phyloP scores from a whole-genome alignment of 257 asterid genomes.

The Nicotiana noctiflora region DNA sequence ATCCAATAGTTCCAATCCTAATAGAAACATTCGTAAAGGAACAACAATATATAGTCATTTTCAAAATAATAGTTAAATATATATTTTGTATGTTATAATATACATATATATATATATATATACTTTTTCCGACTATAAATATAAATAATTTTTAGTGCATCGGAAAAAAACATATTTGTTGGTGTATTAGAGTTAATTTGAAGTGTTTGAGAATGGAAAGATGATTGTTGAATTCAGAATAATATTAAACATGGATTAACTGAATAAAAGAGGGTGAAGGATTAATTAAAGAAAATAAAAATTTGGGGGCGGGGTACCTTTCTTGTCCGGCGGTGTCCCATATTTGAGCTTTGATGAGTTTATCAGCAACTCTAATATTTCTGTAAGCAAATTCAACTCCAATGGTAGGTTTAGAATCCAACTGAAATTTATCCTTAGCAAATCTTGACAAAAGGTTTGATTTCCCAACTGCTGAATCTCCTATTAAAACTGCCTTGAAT shows the following conservation, averaged over 20 bases:
- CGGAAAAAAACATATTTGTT: too few relatives aligned
- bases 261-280: neutral
- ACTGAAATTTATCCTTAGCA: constrained; percentile 50
- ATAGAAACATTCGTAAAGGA: neutral
- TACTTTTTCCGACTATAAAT: too few relatives aligned
- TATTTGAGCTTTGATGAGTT: constrained; percentile 81
- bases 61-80: too few relatives aligned
- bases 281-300: neutral
- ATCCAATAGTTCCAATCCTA: neutral
- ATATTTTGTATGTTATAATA: too few relatives aligned
- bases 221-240: neutral
- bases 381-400: constrained; percentile 85
- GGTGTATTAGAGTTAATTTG: too few relatives aligned
- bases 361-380: constrained; percentile 58
- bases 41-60: neutral
- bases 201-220: neutral
- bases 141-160: too few relatives aligned
- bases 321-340: constrained; percentile 99
- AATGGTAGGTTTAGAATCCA: constrained; percentile 82
- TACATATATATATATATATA: too few relatives aligned
- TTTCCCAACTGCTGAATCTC: constrained; percentile 84
- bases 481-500: constrained; percentile 74
- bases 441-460: constrained; percentile 69
- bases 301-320: constrained; percentile 29
- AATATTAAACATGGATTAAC: neutral